A percentile compares a stretch with the other conserved stretches of the same genome.
These are phyloP conservation scores for Euphorbia tirucalli DNA, from an alignment of 345 rosid genomes.

Conservation along the genomic window DNA sequence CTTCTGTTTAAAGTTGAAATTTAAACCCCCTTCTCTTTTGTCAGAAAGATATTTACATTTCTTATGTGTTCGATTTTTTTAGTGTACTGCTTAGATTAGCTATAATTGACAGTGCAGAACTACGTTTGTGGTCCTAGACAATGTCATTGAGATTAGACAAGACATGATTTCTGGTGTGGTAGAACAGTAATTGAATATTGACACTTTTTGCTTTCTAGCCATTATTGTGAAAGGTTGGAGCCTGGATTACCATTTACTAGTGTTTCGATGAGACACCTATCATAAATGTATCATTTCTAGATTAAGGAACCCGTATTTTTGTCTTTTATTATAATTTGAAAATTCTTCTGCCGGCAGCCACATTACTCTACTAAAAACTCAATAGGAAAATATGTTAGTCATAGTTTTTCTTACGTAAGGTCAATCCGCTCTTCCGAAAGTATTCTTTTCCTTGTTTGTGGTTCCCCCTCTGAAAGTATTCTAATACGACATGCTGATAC, in stretches of 20 bases:
- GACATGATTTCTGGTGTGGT: neutral
- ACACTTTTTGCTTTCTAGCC: neutral
- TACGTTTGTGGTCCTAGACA: neutral
- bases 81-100: slow-evolving; percentile 1
- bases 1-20: neutral
- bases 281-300: neutral
- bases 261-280: neutral
- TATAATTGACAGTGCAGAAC: neutral
- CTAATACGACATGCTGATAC: too few species aligned
- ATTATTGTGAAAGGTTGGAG: slow-evolving; percentile 5
- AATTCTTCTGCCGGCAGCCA: neutral
- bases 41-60: neutral
- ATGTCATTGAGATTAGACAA: neutral
- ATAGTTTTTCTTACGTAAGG: too few species aligned
- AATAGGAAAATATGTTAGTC: too few species aligned
- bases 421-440: too few species aligned
- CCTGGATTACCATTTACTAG: slow-evolving; percentile 1
- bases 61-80: neutral
- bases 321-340: neutral
- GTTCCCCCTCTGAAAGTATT: too few species aligned
- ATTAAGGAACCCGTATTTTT: neutral
- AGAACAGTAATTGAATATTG: neutral
- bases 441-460: too few species aligned
- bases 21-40: neutral
- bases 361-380: neutral